Conservation (phyloP, 2,329 filamentous ascomycete genomes). For the Diaporthe aspalathi region DNA sequence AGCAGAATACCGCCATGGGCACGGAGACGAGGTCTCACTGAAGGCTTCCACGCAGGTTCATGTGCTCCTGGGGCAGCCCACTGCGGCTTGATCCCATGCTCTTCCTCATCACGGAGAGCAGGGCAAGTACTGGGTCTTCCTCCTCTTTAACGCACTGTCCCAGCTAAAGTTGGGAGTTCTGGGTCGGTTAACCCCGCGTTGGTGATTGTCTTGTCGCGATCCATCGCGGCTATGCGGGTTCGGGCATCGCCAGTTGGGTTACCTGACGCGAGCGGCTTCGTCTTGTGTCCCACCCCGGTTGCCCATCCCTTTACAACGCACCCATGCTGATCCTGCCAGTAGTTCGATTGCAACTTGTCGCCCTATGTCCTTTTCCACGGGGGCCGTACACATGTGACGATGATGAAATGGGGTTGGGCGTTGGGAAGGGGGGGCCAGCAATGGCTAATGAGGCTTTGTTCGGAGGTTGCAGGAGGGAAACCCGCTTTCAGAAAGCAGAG, state of each 20-base stretch:
- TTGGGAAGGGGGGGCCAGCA: not conserved
- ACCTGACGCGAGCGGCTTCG: conserved; percentile 12
- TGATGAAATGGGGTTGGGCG: conserved; percentile 14
- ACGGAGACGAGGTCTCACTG: not conserved
- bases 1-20: not conserved
- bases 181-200: not conserved
- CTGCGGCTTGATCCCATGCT: not conserved
- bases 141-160: conserved; percentile 17
- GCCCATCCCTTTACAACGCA: not conserved
- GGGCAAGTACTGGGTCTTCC: conserved; percentile 10
- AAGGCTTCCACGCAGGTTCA: not conserved
- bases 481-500: conserved; percentile 1
- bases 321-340: not conserved
- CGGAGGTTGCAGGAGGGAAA: conserved; percentile 21
- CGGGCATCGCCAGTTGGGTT: not conserved
- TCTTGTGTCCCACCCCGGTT: conserved; percentile 2
- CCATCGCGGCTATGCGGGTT: conserved; percentile 8
- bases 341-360: not conserved
- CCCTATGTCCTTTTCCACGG: not conserved
- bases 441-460: conserved; percentile 18
- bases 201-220: not conserved
- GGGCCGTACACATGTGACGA: not conserved
- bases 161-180: not conserved
- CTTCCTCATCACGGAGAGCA: not conserved
- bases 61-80: conserved; percentile 8